phyloP scores from a whole-genome alignment of 2,329 filamentous ascomycete species.

The Geoglossum cookeanum region DNA sequence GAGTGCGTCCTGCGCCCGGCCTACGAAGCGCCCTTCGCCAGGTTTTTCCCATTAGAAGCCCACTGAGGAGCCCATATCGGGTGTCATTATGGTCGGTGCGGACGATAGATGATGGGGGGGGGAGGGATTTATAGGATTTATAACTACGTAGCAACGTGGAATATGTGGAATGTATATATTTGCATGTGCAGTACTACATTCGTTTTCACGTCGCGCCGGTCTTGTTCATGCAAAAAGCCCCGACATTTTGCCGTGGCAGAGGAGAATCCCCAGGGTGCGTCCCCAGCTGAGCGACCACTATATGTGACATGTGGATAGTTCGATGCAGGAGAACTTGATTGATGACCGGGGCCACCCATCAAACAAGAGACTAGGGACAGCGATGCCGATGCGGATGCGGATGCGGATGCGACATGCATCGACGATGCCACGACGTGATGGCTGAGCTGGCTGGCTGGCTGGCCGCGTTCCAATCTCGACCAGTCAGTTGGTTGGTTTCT shows the following conservation, averaged over 20 bases:
- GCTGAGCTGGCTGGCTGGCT: background rate
- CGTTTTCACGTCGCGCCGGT: background rate
- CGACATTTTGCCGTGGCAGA: background rate
- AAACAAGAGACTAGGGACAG: background rate
- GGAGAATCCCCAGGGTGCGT: background rate
- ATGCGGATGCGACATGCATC: background rate
- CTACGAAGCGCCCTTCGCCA: no score
- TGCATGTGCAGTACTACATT: background rate
- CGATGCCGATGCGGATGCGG: background rate
- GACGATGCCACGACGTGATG: background rate
- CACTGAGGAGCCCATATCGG: no score
- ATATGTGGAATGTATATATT: no score
- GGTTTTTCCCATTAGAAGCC: no score
- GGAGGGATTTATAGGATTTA: no score
- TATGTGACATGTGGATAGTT: background rate
- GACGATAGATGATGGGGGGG: no score
- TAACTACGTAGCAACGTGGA: no score
- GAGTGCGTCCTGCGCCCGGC: no score
- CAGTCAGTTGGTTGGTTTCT: background rate
- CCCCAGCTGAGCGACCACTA: background rate
- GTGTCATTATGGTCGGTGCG: no score
- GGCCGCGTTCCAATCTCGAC: background rate
- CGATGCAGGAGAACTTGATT: background rate
- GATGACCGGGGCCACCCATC: background rate
- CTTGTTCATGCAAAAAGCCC: background rate